These are phyloP conservation scores for Erysimum cheiranthoides DNA, from an alignment of 345 rosid genomes.

Conservation along the genomic window DNA sequence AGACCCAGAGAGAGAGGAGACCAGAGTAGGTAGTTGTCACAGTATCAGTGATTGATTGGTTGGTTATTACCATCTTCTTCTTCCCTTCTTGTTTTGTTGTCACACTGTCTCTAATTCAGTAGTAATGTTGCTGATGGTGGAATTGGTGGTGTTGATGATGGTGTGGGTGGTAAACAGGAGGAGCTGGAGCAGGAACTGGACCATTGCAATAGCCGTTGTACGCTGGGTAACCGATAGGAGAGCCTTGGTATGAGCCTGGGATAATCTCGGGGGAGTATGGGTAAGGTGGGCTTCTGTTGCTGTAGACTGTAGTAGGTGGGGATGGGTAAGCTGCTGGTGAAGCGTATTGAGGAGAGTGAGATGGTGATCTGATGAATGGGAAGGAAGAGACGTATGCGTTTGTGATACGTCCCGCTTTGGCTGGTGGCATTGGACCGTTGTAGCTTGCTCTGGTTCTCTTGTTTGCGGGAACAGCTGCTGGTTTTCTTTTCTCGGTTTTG, in stretches of 20 bases:
- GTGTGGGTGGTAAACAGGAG: conserved; percentile 47
- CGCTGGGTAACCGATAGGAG: conserved; percentile 43
- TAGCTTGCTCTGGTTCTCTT: conserved; percentile 89
- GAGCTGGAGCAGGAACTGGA: conserved; percentile 44
- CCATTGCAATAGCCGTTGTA: conserved; percentile 48
- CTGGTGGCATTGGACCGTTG: conserved; percentile 99
- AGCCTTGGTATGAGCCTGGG: conserved; percentile 45
- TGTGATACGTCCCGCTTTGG: conserved; percentile 92
- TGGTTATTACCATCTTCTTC: conserved; percentile 44
- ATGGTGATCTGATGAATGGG: conserved; percentile 83
- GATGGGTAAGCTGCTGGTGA: conserved; percentile 67
- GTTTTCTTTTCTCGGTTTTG: conserved; percentile 89
- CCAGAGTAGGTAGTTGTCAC: conserved; percentile 36
- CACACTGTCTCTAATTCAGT: conserved; percentile 48
- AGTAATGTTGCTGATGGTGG: conserved; percentile 50
- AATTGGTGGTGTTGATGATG: conserved; percentile 46
- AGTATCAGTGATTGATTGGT: conserved; percentile 38
- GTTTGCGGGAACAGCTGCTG: conserved; percentile 85
- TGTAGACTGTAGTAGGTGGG: conserved; percentile 53
- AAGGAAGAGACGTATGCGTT: conserved; percentile 96
- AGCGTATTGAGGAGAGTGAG: conserved; percentile 82
- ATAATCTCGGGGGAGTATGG: conserved; percentile 46
- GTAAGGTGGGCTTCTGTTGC: conserved; percentile 47
- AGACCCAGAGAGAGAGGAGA: conserved; percentile 24
- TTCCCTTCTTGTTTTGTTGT: conserved; percentile 38